Evolutionary conservation across 73 alveolate genomes (phyloP).

Genomic region (Tetrahymena thermophila): DNA sequence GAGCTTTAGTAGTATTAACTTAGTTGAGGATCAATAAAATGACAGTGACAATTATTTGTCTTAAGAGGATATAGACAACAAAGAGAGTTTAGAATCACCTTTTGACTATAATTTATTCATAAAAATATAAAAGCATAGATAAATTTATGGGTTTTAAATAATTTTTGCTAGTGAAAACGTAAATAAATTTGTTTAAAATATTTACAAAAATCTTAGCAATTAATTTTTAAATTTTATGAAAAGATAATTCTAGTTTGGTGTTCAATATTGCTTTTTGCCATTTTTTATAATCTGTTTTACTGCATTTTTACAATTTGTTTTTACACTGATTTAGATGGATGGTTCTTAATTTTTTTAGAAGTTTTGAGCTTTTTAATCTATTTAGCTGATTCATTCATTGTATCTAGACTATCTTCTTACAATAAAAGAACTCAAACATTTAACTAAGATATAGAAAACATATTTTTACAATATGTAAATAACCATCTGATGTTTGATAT

Average conservation of each 20-base stretch:
- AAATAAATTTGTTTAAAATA: not conserved
- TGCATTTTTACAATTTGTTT: conserved; percentile 34
- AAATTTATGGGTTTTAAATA: not conserved
- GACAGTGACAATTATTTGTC: not conserved
- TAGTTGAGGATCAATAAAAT: not conserved
- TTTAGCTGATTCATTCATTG: conserved; percentile 14
- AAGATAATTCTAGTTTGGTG: not conserved
- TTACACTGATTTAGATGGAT: conserved; percentile 27
- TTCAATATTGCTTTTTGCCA: not conserved
- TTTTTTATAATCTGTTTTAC: not conserved
- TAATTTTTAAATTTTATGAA: not conserved
- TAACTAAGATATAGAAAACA: not conserved
- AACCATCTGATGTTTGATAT: conserved; percentile 19
- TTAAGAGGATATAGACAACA: not conserved
- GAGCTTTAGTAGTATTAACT: not conserved
- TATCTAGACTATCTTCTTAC: conserved; percentile 12
- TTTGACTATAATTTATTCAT: not conserved
- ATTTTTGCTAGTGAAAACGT: not conserved
- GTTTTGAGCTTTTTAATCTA: not conserved
- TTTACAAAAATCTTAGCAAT: too few species aligned
- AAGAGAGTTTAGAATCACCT: not conserved
- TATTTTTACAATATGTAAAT: conserved; percentile 8
- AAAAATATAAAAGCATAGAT: not conserved
- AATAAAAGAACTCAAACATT: not conserved
- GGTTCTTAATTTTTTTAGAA: conserved; percentile 6